Evolutionary conservation across 306 rosid species (phyloP).

Genomic region (Cucurbita maxima): DNA sequence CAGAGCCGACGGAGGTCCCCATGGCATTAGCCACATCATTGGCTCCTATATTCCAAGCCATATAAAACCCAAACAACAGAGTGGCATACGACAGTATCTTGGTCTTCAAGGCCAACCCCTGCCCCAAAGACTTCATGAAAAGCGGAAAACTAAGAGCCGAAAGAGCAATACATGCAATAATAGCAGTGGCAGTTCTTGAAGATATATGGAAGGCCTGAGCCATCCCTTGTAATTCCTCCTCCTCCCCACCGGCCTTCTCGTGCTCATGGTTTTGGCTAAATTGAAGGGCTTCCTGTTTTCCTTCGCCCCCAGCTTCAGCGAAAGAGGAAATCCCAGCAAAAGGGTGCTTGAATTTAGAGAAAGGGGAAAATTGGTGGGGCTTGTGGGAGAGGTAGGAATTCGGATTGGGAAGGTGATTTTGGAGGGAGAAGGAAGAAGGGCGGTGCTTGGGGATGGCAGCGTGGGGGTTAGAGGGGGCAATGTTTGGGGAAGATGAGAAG

Average conservation of each 20-base stretch:
- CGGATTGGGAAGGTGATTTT: constrained; percentile 9
- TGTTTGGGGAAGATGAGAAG: constrained; percentile 32
- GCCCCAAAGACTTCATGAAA: constrained; percentile 58
- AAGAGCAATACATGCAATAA: constrained; percentile 49
- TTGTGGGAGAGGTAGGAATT: constrained; percentile 9
- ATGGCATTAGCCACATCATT: constrained; percentile 97
- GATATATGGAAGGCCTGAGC: constrained; percentile 63
- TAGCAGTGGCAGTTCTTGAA: constrained; percentile 43
- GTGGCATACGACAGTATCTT: constrained; percentile 49
- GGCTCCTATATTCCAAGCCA: constrained; percentile 99
- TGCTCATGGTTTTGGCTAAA: constrained; percentile 14
- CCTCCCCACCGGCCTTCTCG: not conserved
- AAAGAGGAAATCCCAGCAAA: constrained; percentile 61
- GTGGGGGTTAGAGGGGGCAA: constrained; percentile 16
- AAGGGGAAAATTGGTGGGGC: constrained; percentile 6
- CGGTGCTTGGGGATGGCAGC: constrained; percentile 10
- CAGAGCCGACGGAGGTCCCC: constrained; percentile 98
- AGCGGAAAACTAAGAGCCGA: constrained; percentile 52
- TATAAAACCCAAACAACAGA: constrained; percentile 73
- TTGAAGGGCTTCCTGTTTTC: constrained; percentile 13
- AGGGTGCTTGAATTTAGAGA: constrained; percentile 27
- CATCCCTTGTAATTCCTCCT: constrained; percentile 29
- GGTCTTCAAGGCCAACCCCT: constrained; percentile 43
- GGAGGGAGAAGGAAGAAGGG: constrained; percentile 9
- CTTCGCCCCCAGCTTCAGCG: constrained; percentile 51